Base-by-base conservation (phyloP, 352 stramenopile genomes). In the Phytophthora meadii region DNA sequence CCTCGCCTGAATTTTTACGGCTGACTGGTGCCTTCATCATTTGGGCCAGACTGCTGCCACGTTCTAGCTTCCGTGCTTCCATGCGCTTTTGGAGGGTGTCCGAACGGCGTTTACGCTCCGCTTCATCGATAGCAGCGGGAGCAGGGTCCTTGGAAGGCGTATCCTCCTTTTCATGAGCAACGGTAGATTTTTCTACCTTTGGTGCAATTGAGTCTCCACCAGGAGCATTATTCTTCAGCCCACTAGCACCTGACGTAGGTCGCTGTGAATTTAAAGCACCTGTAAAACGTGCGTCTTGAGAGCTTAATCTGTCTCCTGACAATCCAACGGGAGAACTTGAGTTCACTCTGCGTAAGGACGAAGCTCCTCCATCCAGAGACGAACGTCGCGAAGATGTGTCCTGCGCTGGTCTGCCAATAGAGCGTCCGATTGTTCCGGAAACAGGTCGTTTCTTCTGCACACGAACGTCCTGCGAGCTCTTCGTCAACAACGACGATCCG, bases 381-480 rank as follows among this genome's bases (percentile, higher is more conserved):
- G 68, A 78, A 9, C 74, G 62, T 1, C 63, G 58, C 1, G 62
- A 65, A 4, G 67, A 22, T 5, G 59, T 54, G 36, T 82, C 70
- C 58, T 70, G 62, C 15, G 40, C 9, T 30, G 47, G 27, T 36
- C 41, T 71, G 7, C 53, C 59, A 44, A 61, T 55, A 4, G 52
- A 65, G n/a, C 50, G 61, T 1, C 66, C 66, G 19, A 75, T 70
- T 19, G 55, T 67, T 3, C 54, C 62, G 7, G 71, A 74, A 15
- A 41, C 52, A 9, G 48, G 54, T 1, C 58, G 48, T 44, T 57
- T 32, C 41, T 82, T 84, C 22, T 68, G 63, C 39, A 80, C 62
- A 9, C 78, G 77, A 5, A 82, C 72, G 58, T 92, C 83, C 48
- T 87, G 77, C 2, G 72, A 70, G 30, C 81, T 90, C 28, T 76